These are phyloP conservation scores for Kazachstania martiniae DNA, from an alignment of 805 yeast species.

Conservation along the genomic window DNA sequence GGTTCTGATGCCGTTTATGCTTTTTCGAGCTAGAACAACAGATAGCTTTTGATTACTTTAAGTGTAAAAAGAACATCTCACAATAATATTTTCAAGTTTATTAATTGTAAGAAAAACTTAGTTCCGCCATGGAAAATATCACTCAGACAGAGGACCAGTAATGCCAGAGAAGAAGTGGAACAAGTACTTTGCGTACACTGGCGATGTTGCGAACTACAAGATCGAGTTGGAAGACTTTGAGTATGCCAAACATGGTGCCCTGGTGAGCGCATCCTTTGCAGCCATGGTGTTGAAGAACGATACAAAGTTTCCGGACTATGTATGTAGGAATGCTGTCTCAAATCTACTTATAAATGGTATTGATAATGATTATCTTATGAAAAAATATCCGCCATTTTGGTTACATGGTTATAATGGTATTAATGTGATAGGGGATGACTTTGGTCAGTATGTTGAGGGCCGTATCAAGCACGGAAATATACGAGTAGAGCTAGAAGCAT, in stretches of 20 bases:
- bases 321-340: slow-evolving; percentile 5
- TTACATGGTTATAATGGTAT: background rate
- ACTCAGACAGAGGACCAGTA: too few species aligned
- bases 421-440: background rate
- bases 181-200: slow-evolving; percentile 3
- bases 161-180: background rate
- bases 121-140: too few species aligned
- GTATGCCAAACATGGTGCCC: slow-evolving; percentile 2
- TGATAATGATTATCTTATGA: background rate
- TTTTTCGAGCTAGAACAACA: too few species aligned
- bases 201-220: slow-evolving; percentile 2
- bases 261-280: slow-evolving; percentile 1
- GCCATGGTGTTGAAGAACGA: slow-evolving; percentile 1
- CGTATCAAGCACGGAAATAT: too few species aligned
- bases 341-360: slow-evolving; percentile 6
- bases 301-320: slow-evolving; percentile 1
- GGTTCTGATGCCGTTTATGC: background rate
- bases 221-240: slow-evolving; percentile 2
- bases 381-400: slow-evolving; percentile 4
- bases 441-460: too few species aligned
- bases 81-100: too few species aligned
- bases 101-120: too few species aligned
- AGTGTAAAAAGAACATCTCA: too few species aligned
- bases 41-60: too few species aligned
- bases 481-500: too few species aligned